These are phyloP conservation scores for Tolypocladium sp. DNA, from an alignment of 2,329 filamentous ascomycete genomes.

Conservation along the genomic window DNA sequence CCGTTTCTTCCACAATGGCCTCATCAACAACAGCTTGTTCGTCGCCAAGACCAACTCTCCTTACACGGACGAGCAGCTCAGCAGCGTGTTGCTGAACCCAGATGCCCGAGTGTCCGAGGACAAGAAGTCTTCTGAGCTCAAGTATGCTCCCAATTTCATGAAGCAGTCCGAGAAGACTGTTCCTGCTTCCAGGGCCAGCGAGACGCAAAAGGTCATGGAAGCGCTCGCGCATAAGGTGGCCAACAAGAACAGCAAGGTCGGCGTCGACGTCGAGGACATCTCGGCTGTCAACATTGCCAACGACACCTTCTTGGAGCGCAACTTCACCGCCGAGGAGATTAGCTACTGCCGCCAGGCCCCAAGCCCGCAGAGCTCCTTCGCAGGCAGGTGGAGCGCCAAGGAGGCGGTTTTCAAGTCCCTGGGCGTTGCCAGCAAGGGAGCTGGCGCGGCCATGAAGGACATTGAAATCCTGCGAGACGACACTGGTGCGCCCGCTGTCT, in stretches of 20 bases:
- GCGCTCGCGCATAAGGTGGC: conserved; percentile 57
- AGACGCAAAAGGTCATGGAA: conserved; percentile 68
- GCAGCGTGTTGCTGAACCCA: conserved; percentile 86
- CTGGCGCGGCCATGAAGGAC: conserved; percentile 81
- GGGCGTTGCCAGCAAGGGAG: conserved; percentile 77
- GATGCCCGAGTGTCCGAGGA: conserved; percentile 76
- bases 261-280: conserved; percentile 89
- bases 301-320: conserved; percentile 86
- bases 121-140: conserved; percentile 76
- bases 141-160: conserved; percentile 61
- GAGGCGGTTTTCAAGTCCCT: conserved; percentile 98
- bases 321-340: conserved; percentile 81
- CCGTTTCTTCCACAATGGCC: conserved; percentile 94
- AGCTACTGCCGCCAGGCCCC: conserved; percentile 76
- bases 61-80: conserved; percentile 81
- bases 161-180: conserved; percentile 52
- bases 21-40: conserved; percentile 97
- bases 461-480: conserved; percentile 85
- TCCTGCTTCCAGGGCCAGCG: conserved; percentile 40
- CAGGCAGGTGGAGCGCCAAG: conserved; percentile 93
- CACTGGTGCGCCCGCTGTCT: conserved; percentile 73
- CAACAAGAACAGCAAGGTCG: conserved; percentile 62
- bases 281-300: conserved; percentile 85
- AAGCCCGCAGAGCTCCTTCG: conserved; percentile 81
- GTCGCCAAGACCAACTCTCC: conserved; percentile 88